Percentiles rank a stretch among this genome's conserved stretches.
These are phyloP conservation scores for Nicotiana knightiana DNA, from an alignment of 257 asterid genomes.

Conservation along the genomic window DNA sequence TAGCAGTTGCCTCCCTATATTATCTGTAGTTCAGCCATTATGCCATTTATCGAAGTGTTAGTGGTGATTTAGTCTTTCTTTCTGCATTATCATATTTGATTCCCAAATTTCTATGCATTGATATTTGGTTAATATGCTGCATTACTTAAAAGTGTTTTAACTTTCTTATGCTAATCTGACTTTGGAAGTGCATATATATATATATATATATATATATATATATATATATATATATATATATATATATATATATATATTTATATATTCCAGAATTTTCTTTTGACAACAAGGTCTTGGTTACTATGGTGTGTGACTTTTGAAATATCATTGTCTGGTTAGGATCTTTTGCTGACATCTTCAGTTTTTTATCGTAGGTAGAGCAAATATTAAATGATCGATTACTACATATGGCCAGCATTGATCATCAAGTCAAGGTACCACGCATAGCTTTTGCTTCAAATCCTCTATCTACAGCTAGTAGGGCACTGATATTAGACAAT, in stretches of 20 bases:
- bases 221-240: too few relatives aligned
- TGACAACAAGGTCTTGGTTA: not conserved
- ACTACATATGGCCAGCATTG: conserved; percentile 61
- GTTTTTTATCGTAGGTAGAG: conserved; percentile 54
- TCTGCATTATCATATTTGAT: not conserved
- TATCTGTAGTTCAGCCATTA: not conserved
- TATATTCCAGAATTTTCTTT: not conserved
- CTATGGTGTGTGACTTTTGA: not conserved
- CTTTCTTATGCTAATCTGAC: not conserved
- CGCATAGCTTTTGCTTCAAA: not conserved
- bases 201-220: too few relatives aligned
- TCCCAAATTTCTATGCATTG: not conserved
- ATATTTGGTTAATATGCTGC: not conserved
- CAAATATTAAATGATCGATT: conserved; percentile 57
- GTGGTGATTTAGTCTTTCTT: not conserved
- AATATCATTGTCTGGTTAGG: not conserved
- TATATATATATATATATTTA: too few relatives aligned
- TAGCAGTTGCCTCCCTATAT: conserved; percentile 20
- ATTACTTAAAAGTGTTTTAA: not conserved
- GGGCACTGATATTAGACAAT: not conserved
- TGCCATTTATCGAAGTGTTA: conserved; percentile 1
- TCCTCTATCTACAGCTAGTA: not conserved
- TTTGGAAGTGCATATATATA: not conserved
- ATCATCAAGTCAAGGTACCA: conserved; percentile 85
- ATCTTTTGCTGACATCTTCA: conserved; percentile 19